Evolutionary conservation across 257 asterid genomes (phyloP), one percentile per base, ranked within the genome.

Genomic region (Cordia subcordata): DNA sequence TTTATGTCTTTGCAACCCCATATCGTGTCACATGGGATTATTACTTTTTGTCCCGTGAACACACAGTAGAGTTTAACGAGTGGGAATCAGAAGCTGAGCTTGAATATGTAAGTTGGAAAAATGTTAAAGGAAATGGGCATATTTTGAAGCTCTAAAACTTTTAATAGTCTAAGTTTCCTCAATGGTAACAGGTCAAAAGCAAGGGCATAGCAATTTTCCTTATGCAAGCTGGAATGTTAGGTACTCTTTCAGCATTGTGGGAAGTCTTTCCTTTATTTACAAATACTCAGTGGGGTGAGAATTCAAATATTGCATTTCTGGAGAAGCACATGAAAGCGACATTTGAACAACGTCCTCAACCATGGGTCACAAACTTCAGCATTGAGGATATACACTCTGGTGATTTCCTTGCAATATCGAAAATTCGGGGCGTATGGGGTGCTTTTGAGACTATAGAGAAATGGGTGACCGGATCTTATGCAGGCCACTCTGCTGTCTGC

Each of bases 371-470:
- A 47, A 85, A 80, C 64, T 56, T 87, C 63, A 76, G 72, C 10
- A 66, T 51, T 27, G 94, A 78, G n/a, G 87, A 85, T 27, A 79
- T 90, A 66, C 88, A 87, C 62, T 87, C 98, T 20, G 95, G 96
- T 33, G 96, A 87, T 78, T 88, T 87, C 56, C 80, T 91, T 22
- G 94, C 82, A 0, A 54, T 91, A 62, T 91, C 98, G 33, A 91
- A 91, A 70, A 80, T 91, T 42, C 79, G 85, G 61, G 98, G 98
- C 46, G 77, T 86, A 42, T 87, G 94, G 95, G 98, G 98, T 50
- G 98, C 84, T 47, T 85, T 91, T 57, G 95, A 91, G 86, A 83
- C 98, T 20, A 58, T 85, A 5, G 98, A 91, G 77, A 91, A 88
- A 76, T 88, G 96, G 95, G 90, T 84, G 50, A 88, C 85, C 1